A percentile compares a stretch with the other conserved stretches of the same genome.
Evolutionary conservation across 208 protist species (phyloP).

Genomic region (Leishmania gerbilli): DNA sequence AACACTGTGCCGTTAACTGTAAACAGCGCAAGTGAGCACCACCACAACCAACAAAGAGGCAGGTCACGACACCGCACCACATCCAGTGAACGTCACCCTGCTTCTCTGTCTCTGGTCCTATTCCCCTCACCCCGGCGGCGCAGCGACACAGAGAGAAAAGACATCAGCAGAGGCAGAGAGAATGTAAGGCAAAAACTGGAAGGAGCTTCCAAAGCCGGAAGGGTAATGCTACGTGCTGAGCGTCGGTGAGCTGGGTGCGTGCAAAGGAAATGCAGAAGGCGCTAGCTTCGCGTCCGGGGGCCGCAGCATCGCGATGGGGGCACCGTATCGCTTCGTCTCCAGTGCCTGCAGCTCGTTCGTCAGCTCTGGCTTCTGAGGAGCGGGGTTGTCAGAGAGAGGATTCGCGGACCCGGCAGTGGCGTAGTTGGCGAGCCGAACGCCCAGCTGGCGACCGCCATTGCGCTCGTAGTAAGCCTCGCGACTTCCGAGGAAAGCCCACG

Average conservation of each 20-base stretch:
- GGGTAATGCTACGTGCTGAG: neutral
- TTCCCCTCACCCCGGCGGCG: neutral
- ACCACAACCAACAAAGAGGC: neutral
- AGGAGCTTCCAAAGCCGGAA: neutral
- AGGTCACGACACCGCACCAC: neutral
- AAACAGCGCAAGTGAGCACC: neutral
- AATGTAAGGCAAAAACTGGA: neutral
- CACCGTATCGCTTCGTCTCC: slow-evolving; percentile 58
- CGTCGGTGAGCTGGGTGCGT: neutral
- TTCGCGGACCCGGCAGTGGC: slow-evolving; percentile 51
- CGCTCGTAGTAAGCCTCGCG: slow-evolving; percentile 83
- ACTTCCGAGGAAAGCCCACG: slow-evolving; percentile 86
- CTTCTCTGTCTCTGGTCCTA: too few species aligned
- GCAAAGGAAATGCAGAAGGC: neutral
- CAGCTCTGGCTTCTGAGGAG: slow-evolving; percentile 46
- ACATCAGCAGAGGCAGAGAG: neutral
- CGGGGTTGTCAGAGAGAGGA: slow-evolving; percentile 66
- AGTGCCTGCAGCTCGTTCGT: slow-evolving; percentile 57
- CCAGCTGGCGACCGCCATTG: slow-evolving; percentile 58
- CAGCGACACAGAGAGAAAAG: neutral
- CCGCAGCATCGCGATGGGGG: slow-evolving; percentile 70
- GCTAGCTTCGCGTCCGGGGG: slow-evolving; percentile 35
- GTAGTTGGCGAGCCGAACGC: slow-evolving; percentile 62
- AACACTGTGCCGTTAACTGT: neutral
- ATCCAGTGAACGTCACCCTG: neutral